These are phyloP conservation scores for Sarcodon sp. DNA, from an alignment of 768 basidiomycete species.

Conservation along the genomic window DNA sequence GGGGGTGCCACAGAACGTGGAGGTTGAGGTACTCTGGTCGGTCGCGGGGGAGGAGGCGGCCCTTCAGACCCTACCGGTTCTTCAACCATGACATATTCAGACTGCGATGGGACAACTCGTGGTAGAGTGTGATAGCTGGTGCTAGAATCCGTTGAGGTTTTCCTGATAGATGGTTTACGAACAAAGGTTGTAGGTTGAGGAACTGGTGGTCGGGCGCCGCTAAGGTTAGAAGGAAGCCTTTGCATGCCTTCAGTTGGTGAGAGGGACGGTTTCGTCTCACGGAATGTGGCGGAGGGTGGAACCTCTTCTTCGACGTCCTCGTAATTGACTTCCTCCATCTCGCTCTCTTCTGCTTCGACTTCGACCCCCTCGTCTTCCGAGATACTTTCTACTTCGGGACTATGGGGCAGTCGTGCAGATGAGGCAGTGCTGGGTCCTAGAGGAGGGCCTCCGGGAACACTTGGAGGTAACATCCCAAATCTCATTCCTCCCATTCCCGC, in stretches of 20 bases:
- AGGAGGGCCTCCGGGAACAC: conserved; percentile 12
- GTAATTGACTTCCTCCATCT: conserved; percentile 52
- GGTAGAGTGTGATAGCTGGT: conserved; percentile 9
- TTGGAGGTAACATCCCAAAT: conserved; percentile 37
- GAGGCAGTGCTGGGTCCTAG: conserved; percentile 8
- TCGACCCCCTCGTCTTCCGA: conserved; percentile 46
- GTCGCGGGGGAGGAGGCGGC: conserved; percentile 32
- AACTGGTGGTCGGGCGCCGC: conserved; percentile 10
- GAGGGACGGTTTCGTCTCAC: conserved; percentile 18
- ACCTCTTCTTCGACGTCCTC: conserved; percentile 33
- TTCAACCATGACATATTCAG: conserved; percentile 21
- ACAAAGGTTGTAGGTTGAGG: conserved; percentile 9
- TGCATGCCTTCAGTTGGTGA: conserved; percentile 1
- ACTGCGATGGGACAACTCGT: conserved; percentile 14
- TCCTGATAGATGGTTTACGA: conserved; percentile 4
- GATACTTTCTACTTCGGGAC: conserved; percentile 20
- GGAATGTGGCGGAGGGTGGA: conserved; percentile 44
- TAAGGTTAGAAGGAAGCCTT: background rate
- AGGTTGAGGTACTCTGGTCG: conserved; percentile 20
- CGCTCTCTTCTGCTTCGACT: conserved; percentile 62
- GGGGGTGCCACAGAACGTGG: conserved; percentile 28
- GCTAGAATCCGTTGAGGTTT: conserved; percentile 9
- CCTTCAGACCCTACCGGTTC: conserved; percentile 16
- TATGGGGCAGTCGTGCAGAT: conserved; percentile 9
- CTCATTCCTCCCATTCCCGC: conserved; percentile 46